Base-by-base conservation (phyloP, 2,329 filamentous ascomycete genomes). In the Colletotrichum higginsianum region DNA sequence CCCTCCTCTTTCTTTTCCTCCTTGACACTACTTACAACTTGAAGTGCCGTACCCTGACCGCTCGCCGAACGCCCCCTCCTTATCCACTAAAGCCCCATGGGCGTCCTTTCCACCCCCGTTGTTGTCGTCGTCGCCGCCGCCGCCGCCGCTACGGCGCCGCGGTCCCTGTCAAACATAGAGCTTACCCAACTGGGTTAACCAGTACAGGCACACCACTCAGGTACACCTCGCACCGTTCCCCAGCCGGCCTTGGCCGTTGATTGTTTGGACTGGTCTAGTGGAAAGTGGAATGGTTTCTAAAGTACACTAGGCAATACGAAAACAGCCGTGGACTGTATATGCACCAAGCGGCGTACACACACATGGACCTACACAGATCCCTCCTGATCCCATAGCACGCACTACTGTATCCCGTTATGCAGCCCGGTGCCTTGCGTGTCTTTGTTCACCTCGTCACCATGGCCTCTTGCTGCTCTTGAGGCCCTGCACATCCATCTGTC, bases 121-220 rank as follows among this genome's bases (percentile, higher is more conserved):
- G 26, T 26, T 4, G 26, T 26, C 26, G 26, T 26, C 1, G 26
- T 26, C 26, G 26, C 1, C 26, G 26, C 26, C 26, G 26, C 26
- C 64, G 57, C 64, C 68, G 64, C 50, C 52, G 52, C 58, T 57
- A 61, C 63, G 67, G 56, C 63, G 63, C 57, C 58, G 64, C 68
- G 65, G 68, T 58, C 68, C 65, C 65, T 71, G 68, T 71, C 68
- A 71, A 68, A 68, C 46, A 35, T 63, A 46, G 42, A 60, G 68
- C 68, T 71, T 71, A 71, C 68, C 63, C 35, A n/a, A 58, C 52
- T 63, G 38, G 68, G 68, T 58, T 60, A 63, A 63, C 35, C 58
- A 68, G 58, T 40, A 71, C 65, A 46, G 62, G 60, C 44, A 30
- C 58, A 46, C 57, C 53, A 62, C 68, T 71, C 58, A 68, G 65